Percentiles rank a stretch among this genome's conserved stretches.
phyloP scores from a whole-genome alignment of 2,329 filamentous ascomycete species.

The Fusarium liriodendri region DNA sequence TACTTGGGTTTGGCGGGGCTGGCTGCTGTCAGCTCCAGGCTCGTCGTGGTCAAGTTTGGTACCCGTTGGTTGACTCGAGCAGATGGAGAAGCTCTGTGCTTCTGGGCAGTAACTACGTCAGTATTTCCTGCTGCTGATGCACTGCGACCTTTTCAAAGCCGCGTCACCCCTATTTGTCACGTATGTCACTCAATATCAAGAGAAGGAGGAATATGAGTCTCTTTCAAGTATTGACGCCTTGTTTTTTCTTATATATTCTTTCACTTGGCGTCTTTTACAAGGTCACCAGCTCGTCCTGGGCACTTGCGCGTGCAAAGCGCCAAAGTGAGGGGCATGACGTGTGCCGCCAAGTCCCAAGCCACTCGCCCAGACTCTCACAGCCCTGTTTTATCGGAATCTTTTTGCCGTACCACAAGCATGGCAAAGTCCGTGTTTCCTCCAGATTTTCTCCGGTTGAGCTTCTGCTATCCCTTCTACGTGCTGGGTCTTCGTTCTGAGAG shows the following conservation, averaged over 20 bases:
- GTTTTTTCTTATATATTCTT: neutral
- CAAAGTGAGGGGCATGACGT: slow-evolving; percentile 46
- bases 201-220: neutral
- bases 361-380: slow-evolving; percentile 43
- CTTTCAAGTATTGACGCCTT: neutral
- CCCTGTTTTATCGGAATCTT: slow-evolving; percentile 42
- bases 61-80: neutral
- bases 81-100: neutral
- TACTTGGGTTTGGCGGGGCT: slow-evolving; percentile 37
- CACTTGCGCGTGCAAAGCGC: slow-evolving; percentile 35
- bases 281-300: slow-evolving; percentile 7
- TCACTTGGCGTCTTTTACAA: slow-evolving; percentile 18
- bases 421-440: slow-evolving; percentile 8
- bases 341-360: slow-evolving; percentile 47
- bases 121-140: slow-evolving; percentile 1
- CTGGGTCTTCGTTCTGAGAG: neutral
- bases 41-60: slow-evolving; percentile 1
- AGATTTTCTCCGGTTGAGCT: neutral
- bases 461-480: neutral
- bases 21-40: slow-evolving; percentile 31
- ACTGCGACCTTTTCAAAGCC: neutral
- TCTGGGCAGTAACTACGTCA: slow-evolving; percentile 30
- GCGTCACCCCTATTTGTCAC: neutral
- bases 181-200: slow-evolving; percentile 13
- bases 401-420: slow-evolving; percentile 31